Evolutionary conservation across 2,329 filamentous ascomycete genomes (phyloP).

Genomic region (Diaporthe vaccinii): DNA sequence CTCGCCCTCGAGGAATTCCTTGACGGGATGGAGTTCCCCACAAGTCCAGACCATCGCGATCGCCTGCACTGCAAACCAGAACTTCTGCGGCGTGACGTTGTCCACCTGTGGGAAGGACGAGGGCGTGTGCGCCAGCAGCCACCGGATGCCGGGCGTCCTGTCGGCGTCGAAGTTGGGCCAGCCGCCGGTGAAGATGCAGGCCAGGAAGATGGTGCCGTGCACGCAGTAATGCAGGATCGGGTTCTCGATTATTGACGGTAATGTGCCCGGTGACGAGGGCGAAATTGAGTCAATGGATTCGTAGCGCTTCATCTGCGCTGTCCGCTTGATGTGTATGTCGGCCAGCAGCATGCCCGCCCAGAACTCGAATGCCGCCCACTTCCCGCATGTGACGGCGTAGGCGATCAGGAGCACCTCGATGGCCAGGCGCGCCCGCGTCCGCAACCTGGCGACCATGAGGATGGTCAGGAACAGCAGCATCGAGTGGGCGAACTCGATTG

Average conservation of each 20-base stretch:
- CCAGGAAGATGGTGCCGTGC: conserved; percentile 47
- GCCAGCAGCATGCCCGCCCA: conserved; percentile 60
- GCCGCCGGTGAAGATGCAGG: conserved; percentile 53
- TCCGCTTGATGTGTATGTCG: conserved; percentile 57
- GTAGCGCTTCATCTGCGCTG: conserved; percentile 42
- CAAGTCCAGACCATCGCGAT: conserved; percentile 54
- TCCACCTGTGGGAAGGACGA: conserved; percentile 51
- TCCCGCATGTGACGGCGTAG: conserved; percentile 55
- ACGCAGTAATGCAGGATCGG: conserved; percentile 41
- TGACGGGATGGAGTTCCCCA: conserved; percentile 52
- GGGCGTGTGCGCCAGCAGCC: conserved; percentile 51
- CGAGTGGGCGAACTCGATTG: conserved; percentile 61
- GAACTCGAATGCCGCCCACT: conserved; percentile 61
- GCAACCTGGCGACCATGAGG: conserved; percentile 53
- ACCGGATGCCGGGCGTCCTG: conserved; percentile 51
- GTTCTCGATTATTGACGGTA: conserved; percentile 37
- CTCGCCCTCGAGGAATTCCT: conserved; percentile 58
- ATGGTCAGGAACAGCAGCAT: conserved; percentile 58
- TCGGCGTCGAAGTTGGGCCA: conserved; percentile 56
- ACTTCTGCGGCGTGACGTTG: conserved; percentile 51
- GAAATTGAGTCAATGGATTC: conserved; percentile 30
- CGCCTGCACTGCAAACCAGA: conserved; percentile 54
- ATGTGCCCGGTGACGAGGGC: conserved; percentile 23
- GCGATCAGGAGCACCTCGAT: conserved; percentile 50
- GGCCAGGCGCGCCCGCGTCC: conserved; percentile 49